Percentiles rank a stretch among this genome's conserved stretches.
These are phyloP conservation scores for Nannochloropsis gaditana DNA, from an alignment of 108 stramenopile genomes.

Conservation along the genomic window DNA sequence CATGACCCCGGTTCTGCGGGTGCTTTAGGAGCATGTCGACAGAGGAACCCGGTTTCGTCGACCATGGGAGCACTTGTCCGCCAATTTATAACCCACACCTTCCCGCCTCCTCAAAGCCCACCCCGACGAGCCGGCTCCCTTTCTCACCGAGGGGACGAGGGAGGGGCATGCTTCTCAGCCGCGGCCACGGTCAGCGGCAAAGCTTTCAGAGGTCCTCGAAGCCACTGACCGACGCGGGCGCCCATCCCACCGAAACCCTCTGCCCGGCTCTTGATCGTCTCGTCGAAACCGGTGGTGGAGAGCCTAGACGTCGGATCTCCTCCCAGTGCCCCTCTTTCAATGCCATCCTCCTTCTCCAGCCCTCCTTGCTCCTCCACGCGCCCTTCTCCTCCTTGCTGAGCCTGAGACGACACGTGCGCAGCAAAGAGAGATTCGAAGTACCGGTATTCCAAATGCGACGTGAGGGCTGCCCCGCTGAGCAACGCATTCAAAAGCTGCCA, in stretches of 20 bases:
- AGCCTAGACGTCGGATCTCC: too few species aligned
- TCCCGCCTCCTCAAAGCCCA: too few species aligned
- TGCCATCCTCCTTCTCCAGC: background rate
- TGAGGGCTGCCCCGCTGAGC: slow-evolving; percentile 1
- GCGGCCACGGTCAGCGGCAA: background rate
- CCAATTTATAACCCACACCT: too few species aligned
- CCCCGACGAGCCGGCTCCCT: too few species aligned
- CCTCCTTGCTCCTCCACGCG: background rate
- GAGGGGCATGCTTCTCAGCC: background rate
- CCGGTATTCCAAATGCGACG: background rate
- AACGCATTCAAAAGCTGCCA: background rate
- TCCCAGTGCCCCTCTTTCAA: too few species aligned
- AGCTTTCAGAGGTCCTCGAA: background rate
- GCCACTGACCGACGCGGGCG: background rate
- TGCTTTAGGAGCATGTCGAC: too few species aligned
- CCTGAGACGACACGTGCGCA: background rate
- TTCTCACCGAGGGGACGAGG: background rate
- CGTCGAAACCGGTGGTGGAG: background rate
- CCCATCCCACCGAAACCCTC: background rate
- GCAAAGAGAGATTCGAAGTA: slow-evolving; percentile 1
- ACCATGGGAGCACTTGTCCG: too few species aligned
- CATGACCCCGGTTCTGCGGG: too few species aligned
- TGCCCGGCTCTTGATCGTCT: background rate
- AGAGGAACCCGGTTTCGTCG: too few species aligned
- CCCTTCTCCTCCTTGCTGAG: background rate